A percentile compares a stretch with the other conserved stretches of the same genome.
phyloP scores from a whole-genome alignment of 2,329 filamentous ascomycete genomes.

The Byssochlamys sp. region DNA sequence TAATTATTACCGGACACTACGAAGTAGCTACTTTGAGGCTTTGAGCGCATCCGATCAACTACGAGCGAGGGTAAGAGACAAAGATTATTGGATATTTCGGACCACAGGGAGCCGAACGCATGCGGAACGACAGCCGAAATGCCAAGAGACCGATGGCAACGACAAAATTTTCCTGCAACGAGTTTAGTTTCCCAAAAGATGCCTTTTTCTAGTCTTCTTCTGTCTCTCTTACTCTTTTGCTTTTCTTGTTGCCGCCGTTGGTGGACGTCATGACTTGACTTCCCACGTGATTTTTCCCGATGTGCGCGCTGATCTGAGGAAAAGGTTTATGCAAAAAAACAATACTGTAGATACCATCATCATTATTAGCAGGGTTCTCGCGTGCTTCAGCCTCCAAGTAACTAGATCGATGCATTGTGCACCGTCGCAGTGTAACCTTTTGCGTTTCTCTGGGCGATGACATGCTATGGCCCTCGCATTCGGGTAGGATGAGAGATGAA shows the following conservation, averaged over 20 bases:
- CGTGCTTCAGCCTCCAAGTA: too few species aligned
- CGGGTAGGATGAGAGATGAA: too few species aligned
- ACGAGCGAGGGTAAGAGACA: neutral
- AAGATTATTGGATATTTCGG: neutral
- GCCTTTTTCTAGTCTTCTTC: neutral
- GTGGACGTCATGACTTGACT: neutral
- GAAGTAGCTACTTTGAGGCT: too few species aligned
- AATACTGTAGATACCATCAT: too few species aligned
- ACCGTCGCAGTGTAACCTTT: too few species aligned
- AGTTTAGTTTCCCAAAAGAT: neutral
- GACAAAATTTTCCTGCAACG: neutral
- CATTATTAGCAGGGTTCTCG: too few species aligned
- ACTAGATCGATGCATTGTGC: neutral
- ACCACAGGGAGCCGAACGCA: neutral
- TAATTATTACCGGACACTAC: too few species aligned
- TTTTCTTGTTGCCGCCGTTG: neutral
- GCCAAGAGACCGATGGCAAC: neutral
- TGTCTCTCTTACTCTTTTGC: neutral
- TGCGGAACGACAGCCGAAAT: neutral
- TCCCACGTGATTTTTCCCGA: neutral
- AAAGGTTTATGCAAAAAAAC: too few species aligned
- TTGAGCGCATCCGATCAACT: neutral
- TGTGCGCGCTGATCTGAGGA: too few species aligned
- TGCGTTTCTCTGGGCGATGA: too few species aligned
- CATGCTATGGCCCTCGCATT: too few species aligned